Evolutionary conservation across 345 rosid genomes (phyloP).

Genomic region (Crucihimalaya himalaica): DNA sequence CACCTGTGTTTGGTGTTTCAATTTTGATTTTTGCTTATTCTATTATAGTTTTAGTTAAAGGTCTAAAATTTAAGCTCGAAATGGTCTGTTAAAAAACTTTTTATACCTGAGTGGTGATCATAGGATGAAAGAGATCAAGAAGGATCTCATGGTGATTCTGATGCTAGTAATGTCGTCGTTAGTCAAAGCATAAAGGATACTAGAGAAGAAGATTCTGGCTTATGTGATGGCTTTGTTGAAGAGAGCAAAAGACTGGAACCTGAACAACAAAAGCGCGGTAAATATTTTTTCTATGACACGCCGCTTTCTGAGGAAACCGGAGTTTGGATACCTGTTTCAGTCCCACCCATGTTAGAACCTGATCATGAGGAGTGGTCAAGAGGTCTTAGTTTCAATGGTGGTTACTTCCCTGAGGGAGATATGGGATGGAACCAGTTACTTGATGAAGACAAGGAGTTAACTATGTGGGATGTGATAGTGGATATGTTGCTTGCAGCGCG

Average conservation of each 20-base stretch:
- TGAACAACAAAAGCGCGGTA: conserved; percentile 48
- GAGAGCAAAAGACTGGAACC: conserved; percentile 19
- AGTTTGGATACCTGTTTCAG: conserved; percentile 94
- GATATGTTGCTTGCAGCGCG: conserved; percentile 87
- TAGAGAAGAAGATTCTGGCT: conserved; percentile 22
- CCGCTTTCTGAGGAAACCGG: conserved; percentile 91
- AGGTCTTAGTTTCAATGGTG: conserved; percentile 68
- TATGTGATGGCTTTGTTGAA: conserved; percentile 6
- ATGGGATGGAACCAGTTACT: conserved; percentile 74
- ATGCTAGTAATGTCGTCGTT: conserved; percentile 8
- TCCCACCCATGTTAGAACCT: conserved; percentile 81
- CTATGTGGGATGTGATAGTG: conserved; percentile 91
- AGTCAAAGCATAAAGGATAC: conserved; percentile 10
- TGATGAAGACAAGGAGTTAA: conserved; percentile 71
- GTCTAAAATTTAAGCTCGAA: conserved; percentile 11
- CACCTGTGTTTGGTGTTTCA: background rate
- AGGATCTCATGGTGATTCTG: conserved; percentile 13
- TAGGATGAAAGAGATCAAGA: conserved; percentile 33
- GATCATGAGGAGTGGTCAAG: conserved; percentile 67
- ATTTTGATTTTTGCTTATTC: background rate
- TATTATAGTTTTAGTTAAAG: too few species aligned
- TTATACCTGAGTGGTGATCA: conserved; percentile 18
- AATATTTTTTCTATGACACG: conserved; percentile 76
- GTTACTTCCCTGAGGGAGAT: conserved; percentile 89
- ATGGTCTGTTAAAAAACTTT: background rate